Percentiles rank a stretch among this genome's conserved stretches.
Conservation (phyloP, 2,329 filamentous ascomycete genomes). For the Tolypocladium tundrense region DNA sequence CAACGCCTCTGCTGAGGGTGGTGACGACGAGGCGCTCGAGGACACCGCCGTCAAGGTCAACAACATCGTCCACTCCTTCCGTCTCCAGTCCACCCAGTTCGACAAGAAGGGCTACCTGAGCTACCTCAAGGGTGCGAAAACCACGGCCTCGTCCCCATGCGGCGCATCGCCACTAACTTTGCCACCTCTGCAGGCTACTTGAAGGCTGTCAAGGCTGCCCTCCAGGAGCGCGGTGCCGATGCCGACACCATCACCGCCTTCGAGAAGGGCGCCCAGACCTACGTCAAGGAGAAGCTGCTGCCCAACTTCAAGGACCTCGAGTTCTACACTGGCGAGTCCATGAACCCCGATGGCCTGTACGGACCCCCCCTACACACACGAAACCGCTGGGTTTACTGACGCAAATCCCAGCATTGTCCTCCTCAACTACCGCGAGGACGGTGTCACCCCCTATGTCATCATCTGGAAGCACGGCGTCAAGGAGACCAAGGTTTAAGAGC, state of each 20-base stretch:
- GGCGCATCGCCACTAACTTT: not conserved
- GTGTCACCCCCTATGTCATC: conserved; percentile 77
- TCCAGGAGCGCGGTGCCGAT: conserved; percentile 52
- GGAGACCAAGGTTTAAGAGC: conserved; percentile 78
- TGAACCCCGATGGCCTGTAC: conserved; percentile 90
- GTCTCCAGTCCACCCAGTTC: conserved; percentile 65
- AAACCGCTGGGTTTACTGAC: conserved; percentile 3
- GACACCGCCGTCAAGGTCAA: conserved; percentile 67
- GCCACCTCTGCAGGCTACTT: conserved; percentile 58
- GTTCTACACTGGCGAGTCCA: conserved; percentile 84
- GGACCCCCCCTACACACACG: conserved; percentile 21
- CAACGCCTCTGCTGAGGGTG: conserved; percentile 94
- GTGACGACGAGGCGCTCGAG: conserved; percentile 65
- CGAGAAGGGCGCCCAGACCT: conserved; percentile 62
- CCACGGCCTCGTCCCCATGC: not conserved
- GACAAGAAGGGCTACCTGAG: conserved; percentile 80
- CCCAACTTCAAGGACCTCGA: conserved; percentile 93
- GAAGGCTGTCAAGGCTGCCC: conserved; percentile 69
- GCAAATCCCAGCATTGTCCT: conserved; percentile 58
- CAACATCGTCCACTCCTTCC: conserved; percentile 90
- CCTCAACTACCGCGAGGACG: conserved; percentile 97
- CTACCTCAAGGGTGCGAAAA: conserved; percentile 70
- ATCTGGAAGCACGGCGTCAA: conserved; percentile 92
- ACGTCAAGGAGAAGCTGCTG: conserved; percentile 73
- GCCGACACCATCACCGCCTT: conserved; percentile 65